Conservation (phyloP, 2,329 filamentous ascomycete species). For the Madurella mycetomatis region DNA sequence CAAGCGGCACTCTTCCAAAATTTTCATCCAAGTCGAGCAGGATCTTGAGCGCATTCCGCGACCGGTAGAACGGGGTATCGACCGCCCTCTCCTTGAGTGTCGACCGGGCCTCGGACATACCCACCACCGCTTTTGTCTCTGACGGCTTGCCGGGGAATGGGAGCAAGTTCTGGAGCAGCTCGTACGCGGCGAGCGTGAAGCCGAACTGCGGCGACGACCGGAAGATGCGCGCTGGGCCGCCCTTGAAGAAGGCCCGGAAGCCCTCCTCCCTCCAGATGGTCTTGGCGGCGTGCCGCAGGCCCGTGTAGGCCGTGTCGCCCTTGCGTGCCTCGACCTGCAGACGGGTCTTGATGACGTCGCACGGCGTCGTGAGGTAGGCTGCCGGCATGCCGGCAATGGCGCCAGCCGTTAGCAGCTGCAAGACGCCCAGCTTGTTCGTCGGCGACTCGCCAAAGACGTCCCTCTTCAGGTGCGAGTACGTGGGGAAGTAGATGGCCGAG, state of each 20-base stretch:
- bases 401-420: conserved; percentile 89
- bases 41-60: conserved; percentile 89
- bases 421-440: conserved; percentile 80
- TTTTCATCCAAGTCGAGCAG: conserved; percentile 92
- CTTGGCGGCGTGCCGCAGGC: conserved; percentile 75
- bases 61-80: conserved; percentile 53
- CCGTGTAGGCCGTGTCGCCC: conserved; percentile 84
- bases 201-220: conserved; percentile 96
- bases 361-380: conserved; percentile 92
- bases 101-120: conserved; percentile 59
- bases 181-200: conserved; percentile 93
- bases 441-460: conserved; percentile 88
- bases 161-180: conserved; percentile 76
- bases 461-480: conserved; percentile 89
- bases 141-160: conserved; percentile 63
- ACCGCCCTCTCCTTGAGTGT: conserved; percentile 58
- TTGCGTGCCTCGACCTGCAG: conserved; percentile 96
- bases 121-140: conserved; percentile 49
- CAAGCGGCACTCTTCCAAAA: conserved; percentile 71
- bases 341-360: conserved; percentile 98
- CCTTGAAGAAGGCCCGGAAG: conserved; percentile 97
- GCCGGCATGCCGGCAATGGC: conserved; percentile 91
- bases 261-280: conserved; percentile 89
- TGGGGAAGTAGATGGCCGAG: conserved; percentile 97
- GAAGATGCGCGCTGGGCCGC: conserved; percentile 89